phyloP scores from a whole-genome alignment of 2,329 filamentous ascomycete species.

The Teratosphaeriaceae sp. region DNA sequence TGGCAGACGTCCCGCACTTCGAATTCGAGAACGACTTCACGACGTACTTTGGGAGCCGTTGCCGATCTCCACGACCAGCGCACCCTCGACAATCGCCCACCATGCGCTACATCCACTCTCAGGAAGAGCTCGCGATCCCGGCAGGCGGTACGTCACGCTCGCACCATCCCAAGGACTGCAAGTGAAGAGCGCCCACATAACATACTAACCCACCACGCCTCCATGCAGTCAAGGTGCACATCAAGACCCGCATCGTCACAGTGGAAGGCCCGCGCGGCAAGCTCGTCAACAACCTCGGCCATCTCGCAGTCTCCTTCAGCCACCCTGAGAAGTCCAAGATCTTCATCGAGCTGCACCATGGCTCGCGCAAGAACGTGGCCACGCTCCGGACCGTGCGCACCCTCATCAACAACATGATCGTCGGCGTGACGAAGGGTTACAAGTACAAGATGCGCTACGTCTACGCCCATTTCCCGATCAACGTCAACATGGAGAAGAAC shows the following conservation, averaged over 20 bases:
- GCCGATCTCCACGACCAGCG: conserved; percentile 6
- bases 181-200: neutral
- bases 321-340: conserved; percentile 78
- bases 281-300: conserved; percentile 92
- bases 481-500: conserved; percentile 99
- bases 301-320: conserved; percentile 94
- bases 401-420: conserved; percentile 97
- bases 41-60: neutral
- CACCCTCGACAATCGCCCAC: conserved; percentile 52
- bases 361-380: conserved; percentile 94
- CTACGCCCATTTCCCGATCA: conserved; percentile 99
- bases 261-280: conserved; percentile 98
- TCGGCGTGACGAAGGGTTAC: conserved; percentile 98
- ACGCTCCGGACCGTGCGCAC: conserved; percentile 97
- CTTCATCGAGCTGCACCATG: conserved; percentile 98
- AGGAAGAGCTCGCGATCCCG: conserved; percentile 91
- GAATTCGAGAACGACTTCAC: neutral
- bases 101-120: conserved; percentile 99
- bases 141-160: conserved; percentile 74
- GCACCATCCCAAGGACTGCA: too few relatives aligned
- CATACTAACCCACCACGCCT: conserved; percentile 11
- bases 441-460: conserved; percentile 99
- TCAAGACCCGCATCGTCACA: conserved; percentile 94
- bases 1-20: too few relatives aligned
- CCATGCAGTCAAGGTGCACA: conserved; percentile 82